A percentile compares a stretch with the other conserved stretches of the same genome.
These are phyloP conservation scores for Falciphora oryzae DNA, from an alignment of 2,329 filamentous ascomycete genomes.

Conservation along the genomic window DNA sequence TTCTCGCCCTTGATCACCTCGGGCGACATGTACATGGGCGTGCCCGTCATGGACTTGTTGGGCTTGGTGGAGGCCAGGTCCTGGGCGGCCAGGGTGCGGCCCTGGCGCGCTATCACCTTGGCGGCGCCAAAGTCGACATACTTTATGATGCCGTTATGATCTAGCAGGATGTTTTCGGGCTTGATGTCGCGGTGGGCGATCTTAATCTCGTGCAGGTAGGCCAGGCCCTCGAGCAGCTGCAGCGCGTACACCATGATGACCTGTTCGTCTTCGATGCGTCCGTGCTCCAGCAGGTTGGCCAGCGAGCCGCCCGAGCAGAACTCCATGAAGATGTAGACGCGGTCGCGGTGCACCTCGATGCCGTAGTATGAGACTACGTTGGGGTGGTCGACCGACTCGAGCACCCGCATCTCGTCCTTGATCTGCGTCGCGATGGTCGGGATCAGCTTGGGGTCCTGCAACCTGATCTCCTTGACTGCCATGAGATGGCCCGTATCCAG, in stretches of 20 bases:
- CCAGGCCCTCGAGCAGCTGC: conserved; percentile 88
- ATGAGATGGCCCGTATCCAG: conserved; percentile 92
- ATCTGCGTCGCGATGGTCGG: conserved; percentile 92
- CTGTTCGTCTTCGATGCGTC: conserved; percentile 94
- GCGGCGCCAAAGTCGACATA: conserved; percentile 98
- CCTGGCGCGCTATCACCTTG: conserved; percentile 92
- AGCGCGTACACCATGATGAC: conserved; percentile 96
- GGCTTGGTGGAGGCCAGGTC: conserved; percentile 52
- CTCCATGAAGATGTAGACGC: conserved; percentile 99
- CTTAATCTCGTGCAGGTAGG: conserved; percentile 83
- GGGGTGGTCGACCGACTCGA: conserved; percentile 92
- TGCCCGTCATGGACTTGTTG: conserved; percentile 93
- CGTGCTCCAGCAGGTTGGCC: conserved; percentile 84
- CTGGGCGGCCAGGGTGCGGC: conserved; percentile 68
- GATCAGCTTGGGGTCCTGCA: conserved; percentile 94
- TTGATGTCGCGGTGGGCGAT: conserved; percentile 98
- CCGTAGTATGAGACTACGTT: conserved; percentile 98
- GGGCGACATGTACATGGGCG: conserved; percentile 99
- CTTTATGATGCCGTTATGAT: conserved; percentile 97
- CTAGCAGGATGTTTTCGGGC: conserved; percentile 92
- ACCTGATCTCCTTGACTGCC: conserved; percentile 96
- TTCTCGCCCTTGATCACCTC: conserved; percentile 93
- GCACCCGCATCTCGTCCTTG: conserved; percentile 91
- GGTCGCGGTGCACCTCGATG: conserved; percentile 96
- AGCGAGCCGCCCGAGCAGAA: conserved; percentile 95